Evolutionary conservation across 495 filamentous ascomycete species (phyloP).

Genomic region (Podospora anserina): DNA sequence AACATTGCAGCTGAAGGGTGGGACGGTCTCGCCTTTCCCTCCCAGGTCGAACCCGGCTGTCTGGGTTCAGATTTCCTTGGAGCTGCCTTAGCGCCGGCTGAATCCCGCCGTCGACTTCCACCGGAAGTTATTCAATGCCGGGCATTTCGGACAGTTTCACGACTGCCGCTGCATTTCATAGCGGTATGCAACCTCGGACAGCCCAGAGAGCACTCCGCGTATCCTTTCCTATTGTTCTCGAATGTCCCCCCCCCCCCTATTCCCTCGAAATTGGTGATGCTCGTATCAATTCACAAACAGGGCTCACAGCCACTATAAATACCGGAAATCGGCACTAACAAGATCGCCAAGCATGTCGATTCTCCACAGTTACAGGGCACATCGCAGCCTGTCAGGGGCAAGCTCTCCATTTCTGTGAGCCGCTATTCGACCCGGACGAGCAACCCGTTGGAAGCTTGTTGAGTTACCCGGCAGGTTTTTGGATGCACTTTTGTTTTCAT

Average conservation of each 20-base stretch:
- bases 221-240: background rate
- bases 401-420: background rate
- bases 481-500: background rate
- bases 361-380: background rate
- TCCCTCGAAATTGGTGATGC: constrained; percentile 1
- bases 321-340: background rate
- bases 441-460: background rate
- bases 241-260: background rate
- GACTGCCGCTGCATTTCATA: background rate
- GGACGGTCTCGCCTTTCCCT: background rate
- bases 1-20: background rate
- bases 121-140: background rate
- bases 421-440: background rate
- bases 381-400: background rate
- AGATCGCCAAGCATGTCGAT: background rate
- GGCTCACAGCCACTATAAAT: background rate
- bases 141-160: no score
- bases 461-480: background rate
- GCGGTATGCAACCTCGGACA: background rate
- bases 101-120: background rate
- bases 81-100: background rate
- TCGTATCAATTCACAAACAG: background rate
- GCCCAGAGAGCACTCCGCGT: background rate
- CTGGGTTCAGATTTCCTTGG: background rate
- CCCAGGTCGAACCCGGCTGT: background rate